phyloP scores from a whole-genome alignment of 1,139 yeast species.

The Debaryomyces singareniensis region DNA sequence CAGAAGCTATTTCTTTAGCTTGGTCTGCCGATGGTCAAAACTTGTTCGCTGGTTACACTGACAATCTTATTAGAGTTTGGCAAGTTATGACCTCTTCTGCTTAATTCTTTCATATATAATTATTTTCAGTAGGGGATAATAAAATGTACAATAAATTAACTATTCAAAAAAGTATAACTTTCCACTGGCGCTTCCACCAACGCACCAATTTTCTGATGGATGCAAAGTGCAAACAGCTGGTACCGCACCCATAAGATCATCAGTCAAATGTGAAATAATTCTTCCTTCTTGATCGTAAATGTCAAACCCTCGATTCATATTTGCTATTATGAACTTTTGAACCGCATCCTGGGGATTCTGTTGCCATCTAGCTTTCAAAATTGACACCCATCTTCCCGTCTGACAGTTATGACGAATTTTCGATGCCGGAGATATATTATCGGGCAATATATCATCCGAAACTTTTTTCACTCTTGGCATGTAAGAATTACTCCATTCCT shows the following conservation, averaged over 20 bases:
- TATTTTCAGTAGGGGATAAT: slow-evolving; percentile 4
- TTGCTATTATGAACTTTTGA: slow-evolving; percentile 84
- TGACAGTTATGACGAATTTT: slow-evolving; percentile 84
- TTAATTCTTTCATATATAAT: slow-evolving; percentile 22
- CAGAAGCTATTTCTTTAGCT: slow-evolving; percentile 96
- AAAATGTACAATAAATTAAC: slow-evolving; percentile 4
- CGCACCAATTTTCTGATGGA: slow-evolving; percentile 82
- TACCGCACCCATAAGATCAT: slow-evolving; percentile 64
- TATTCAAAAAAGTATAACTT: slow-evolving; percentile 61
- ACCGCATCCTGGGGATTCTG: slow-evolving; percentile 58
- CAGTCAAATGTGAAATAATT: slow-evolving; percentile 68
- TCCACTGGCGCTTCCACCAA: slow-evolving; percentile 95
- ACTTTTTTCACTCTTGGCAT: slow-evolving; percentile 11
- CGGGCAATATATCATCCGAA: slow-evolving; percentile 19
- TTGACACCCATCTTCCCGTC: slow-evolving; percentile 95
- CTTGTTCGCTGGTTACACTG: slow-evolving; percentile 99
- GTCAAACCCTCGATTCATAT: slow-evolving; percentile 85
- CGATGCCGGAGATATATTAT: slow-evolving; percentile 46
- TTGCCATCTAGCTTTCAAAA: slow-evolving; percentile 84
- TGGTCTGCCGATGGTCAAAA: slow-evolving; percentile 99
- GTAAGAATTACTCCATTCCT: slow-evolving; percentile 21
- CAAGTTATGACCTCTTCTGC: slow-evolving; percentile 94
- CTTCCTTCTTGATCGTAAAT: slow-evolving; percentile 70
- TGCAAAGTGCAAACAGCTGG: slow-evolving; percentile 87
- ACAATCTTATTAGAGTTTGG: slow-evolving; percentile 99